Percentiles rank a stretch among this genome's conserved stretches.
These are phyloP conservation scores for Takashimella koratensis DNA, from an alignment of 1,284 basidiomycete genomes.

Conservation along the genomic window DNA sequence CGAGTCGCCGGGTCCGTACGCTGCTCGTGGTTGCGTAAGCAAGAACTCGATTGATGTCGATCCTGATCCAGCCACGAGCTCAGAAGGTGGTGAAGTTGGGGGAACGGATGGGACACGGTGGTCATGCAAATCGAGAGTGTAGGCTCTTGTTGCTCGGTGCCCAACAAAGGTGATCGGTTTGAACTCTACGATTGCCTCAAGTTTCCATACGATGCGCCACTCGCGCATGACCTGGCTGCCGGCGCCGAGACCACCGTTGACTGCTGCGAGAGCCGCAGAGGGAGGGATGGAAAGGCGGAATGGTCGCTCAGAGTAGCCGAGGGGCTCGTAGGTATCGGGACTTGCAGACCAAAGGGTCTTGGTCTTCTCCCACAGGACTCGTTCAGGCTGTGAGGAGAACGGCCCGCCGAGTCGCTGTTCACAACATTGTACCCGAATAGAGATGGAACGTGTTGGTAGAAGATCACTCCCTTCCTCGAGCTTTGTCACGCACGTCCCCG, in stretches of 20 bases:
- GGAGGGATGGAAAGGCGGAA: constrained; percentile 33
- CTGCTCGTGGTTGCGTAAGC: constrained; percentile 24
- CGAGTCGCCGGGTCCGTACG: constrained; percentile 33
- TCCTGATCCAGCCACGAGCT: constrained; percentile 19
- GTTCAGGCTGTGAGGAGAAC: constrained; percentile 14
- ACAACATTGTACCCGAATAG: constrained; percentile 26
- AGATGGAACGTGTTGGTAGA: constrained; percentile 25
- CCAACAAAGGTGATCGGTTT: constrained; percentile 39
- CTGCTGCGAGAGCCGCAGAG: constrained; percentile 19
- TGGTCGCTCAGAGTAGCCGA: constrained; percentile 26
- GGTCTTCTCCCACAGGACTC: constrained; percentile 29
- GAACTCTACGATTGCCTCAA: constrained; percentile 38
- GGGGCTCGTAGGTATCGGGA: constrained; percentile 16
- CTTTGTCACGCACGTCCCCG: constrained; percentile 23
- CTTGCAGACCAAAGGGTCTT: constrained; percentile 22
- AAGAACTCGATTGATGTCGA: constrained; percentile 17
- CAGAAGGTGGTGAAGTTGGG: constrained; percentile 28
- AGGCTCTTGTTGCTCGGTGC: constrained; percentile 24
- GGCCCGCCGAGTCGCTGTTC: constrained; percentile 21
- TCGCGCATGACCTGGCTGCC: constrained; percentile 26
- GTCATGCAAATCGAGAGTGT: constrained; percentile 26
- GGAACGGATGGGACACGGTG: constrained; percentile 21
- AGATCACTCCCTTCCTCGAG: constrained; percentile 17
- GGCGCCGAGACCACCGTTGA: constrained; percentile 8
- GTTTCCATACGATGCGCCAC: constrained; percentile 36